These are phyloP conservation scores for Neurospora sp. DNA, from an alignment of 495 filamentous ascomycete genomes.

Conservation along the genomic window DNA sequence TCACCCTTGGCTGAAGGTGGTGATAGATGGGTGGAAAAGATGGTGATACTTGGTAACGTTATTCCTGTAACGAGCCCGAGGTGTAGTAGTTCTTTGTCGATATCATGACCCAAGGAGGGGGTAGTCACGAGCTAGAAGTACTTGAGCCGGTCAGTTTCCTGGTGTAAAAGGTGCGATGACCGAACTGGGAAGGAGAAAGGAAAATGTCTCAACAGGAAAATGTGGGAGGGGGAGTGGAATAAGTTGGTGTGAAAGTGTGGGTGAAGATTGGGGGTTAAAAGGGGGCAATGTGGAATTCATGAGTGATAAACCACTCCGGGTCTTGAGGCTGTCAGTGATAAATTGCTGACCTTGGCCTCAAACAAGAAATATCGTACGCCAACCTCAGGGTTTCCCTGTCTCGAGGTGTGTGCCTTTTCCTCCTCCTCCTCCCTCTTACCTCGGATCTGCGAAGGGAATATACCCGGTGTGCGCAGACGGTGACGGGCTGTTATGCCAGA, in stretches of 20 bases:
- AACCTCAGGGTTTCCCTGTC: not conserved
- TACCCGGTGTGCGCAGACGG: not conserved
- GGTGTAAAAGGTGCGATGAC: not conserved
- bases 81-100: not conserved
- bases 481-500: not conserved
- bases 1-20: not conserved
- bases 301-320: not conserved
- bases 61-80: not conserved
- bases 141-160: not conserved
- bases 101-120: not conserved
- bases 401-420: not conserved
- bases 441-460: not conserved
- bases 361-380: not conserved
- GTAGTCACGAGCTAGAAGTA: not conserved
- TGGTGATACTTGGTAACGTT: not conserved
- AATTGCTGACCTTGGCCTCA: not conserved
- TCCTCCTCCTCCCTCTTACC: not conserved
- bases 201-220: slow-evolving; percentile 14
- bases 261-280: not conserved
- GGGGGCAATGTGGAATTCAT: not conserved
- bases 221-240: not conserved
- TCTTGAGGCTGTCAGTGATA: not conserved
- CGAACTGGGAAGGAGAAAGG: not conserved
- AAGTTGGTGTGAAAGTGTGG: not conserved
- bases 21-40: not conserved